phyloP scores from a whole-genome alignment of 2,329 filamentous ascomycete species.

The Aspergillus luchuensis region DNA sequence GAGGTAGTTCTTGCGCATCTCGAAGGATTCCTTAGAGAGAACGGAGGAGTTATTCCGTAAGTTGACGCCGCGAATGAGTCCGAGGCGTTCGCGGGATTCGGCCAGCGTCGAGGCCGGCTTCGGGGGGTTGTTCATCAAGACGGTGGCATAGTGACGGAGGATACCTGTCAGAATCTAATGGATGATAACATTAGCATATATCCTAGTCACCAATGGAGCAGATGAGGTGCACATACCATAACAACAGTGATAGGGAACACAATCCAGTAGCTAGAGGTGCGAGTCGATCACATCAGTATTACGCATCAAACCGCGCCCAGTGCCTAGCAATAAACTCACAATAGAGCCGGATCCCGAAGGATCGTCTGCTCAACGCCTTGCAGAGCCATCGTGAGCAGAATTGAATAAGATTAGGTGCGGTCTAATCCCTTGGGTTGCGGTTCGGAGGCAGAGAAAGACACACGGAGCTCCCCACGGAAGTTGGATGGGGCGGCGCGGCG shows the following conservation, averaged over 20 bases:
- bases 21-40: conserved; percentile 76
- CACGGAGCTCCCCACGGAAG: conserved; percentile 17
- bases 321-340: conserved; percentile 61
- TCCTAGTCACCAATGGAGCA: neutral
- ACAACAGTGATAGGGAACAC: conserved; percentile 95
- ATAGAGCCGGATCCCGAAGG: conserved; percentile 95
- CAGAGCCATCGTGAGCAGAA: conserved; percentile 65
- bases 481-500: conserved; percentile 10
- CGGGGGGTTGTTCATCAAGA: conserved; percentile 81
- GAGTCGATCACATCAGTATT: neutral
- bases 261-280: conserved; percentile 86
- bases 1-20: conserved; percentile 76
- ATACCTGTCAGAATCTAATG: conserved; percentile 83
- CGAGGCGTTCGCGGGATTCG: conserved; percentile 75
- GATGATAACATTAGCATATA: neutral
- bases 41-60: conserved; percentile 81
- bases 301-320: neutral
- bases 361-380: conserved; percentile 88
- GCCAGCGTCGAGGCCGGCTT: conserved; percentile 70
- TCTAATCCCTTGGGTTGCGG: neutral
- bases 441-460: conserved; percentile 15
- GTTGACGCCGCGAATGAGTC: conserved; percentile 78
- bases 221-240: conserved; percentile 63
- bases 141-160: conserved; percentile 91
- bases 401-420: neutral